Base-by-base conservation (phyloP, 2,329 filamentous ascomycete genomes). In the Chrysoporthe cubensis region DNA sequence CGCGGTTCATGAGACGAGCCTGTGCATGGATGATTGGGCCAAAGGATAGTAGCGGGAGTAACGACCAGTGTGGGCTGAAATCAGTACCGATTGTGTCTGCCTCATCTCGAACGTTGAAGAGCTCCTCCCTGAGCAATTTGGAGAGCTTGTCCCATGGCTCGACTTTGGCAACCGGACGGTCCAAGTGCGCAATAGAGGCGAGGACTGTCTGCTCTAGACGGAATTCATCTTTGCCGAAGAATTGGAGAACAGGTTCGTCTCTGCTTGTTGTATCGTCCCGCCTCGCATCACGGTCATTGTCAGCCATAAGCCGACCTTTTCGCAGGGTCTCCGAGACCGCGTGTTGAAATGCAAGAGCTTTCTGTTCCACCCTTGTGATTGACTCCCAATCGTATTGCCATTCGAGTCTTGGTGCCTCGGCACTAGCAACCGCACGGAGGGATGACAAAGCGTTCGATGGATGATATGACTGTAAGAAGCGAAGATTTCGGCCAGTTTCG, bases 361-460 rank as follows among this genome's bases (percentile, higher is more conserved):
- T 87, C 1, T 77, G 76, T 72, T 93, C 89, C n/a, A 93, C 81
- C 14, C 80, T 75, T 54, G 89, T 81, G 62, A 95, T 89, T 37
- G 88, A 84, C 59, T 85, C 80, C 92, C 92, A 96, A 43, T 87
- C 87, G 72, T 91, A 93, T 5, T 87, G 84, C 90, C 91, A 94
- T 48, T 86, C 81, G 2, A 92, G 80, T 16, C 78, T 76, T 2
- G 91, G 90, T 14, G 88, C 85, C 7, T 81, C 77, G 13, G 82
- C 80, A 14, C 79, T 76, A 11, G 75, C 72, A 6, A 87, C 76
- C 6, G 85, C 79, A 37, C 82, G 80, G n/a, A 48, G 58, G 9
- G 62, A 69, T 16, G 87, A 85, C 54, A 96, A 80, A 0, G 90
- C 88, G 75, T 96, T 91, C 1, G 88, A 82, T 5, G 91, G 86